phyloP scores from a whole-genome alignment of 495 filamentous ascomycete species.

The Lepidopterella palustris region DNA sequence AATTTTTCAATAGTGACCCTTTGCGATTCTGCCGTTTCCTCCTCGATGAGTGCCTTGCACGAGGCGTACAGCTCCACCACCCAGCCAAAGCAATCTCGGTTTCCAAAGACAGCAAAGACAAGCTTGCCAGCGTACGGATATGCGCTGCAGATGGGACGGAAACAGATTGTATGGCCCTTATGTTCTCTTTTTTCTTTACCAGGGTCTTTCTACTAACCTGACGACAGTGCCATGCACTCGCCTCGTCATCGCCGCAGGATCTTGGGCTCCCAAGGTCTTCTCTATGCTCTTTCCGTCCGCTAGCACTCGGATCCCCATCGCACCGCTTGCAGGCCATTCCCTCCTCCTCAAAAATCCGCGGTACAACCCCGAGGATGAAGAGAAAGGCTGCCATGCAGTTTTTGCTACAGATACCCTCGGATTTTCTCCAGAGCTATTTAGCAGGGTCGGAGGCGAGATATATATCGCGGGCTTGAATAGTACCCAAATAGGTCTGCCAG shows the following conservation, averaged over 20 bases:
- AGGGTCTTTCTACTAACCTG: background rate
- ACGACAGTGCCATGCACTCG: slow-evolving; percentile 46
- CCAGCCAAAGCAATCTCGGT: slow-evolving; percentile 52
- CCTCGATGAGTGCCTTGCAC: slow-evolving; percentile 47
- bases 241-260: slow-evolving; percentile 60
- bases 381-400: slow-evolving; percentile 56
- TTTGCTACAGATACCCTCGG: slow-evolving; percentile 54
- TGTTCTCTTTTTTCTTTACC: background rate
- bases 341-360: slow-evolving; percentile 58
- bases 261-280: slow-evolving; percentile 63
- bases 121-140: slow-evolving; percentile 46
- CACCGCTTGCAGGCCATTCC: slow-evolving; percentile 64
- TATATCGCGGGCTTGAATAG: slow-evolving; percentile 72
- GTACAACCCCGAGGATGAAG: slow-evolving; percentile 41
- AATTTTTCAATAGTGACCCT: slow-evolving; percentile 47
- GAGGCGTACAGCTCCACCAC: slow-evolving; percentile 62
- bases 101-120: slow-evolving; percentile 40
- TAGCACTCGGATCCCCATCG: slow-evolving; percentile 46
- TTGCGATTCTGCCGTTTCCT: slow-evolving; percentile 57
- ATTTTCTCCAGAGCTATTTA: slow-evolving; percentile 70
- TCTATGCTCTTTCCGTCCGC: slow-evolving; percentile 55
- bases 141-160: slow-evolving; percentile 43
- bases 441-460: slow-evolving; percentile 55
- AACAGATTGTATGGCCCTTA: slow-evolving; percentile 36
- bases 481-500: slow-evolving; percentile 50